phyloP scores from a whole-genome alignment of 2,329 filamentous ascomycete genomes.

The Clonostachys rosea region DNA sequence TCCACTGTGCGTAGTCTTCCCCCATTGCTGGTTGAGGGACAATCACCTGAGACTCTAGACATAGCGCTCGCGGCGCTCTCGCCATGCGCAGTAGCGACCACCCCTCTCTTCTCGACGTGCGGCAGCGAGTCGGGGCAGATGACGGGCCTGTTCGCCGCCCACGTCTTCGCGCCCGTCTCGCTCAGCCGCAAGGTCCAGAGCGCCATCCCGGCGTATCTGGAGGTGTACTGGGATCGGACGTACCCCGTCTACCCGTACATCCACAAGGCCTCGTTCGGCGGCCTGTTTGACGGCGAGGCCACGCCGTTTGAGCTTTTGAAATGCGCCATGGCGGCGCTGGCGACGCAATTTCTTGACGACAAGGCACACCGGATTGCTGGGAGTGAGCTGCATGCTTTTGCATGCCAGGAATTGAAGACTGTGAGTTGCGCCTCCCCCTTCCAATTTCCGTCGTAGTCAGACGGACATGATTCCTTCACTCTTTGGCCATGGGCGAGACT shows the following conservation, averaged over 20 bases:
- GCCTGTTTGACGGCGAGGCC: conserved; percentile 14
- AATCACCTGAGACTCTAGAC: conserved; percentile 44
- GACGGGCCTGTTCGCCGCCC: not conserved
- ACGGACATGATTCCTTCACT: not conserved
- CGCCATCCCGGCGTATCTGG: conserved; percentile 43
- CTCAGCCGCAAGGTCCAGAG: conserved; percentile 32
- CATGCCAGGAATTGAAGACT: conserved; percentile 41
- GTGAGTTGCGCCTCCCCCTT: conserved; percentile 30
- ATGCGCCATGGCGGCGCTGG: conserved; percentile 54
- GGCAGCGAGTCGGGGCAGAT: conserved; percentile 1
- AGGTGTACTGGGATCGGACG: conserved; percentile 48
- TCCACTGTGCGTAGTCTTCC: conserved; percentile 44
- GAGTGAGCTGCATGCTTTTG: conserved; percentile 44
- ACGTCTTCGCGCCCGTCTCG: conserved; percentile 12
- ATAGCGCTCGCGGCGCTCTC: conserved; percentile 34
- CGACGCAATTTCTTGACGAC: conserved; percentile 42
- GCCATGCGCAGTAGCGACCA: conserved; percentile 9
- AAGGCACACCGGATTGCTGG: conserved; percentile 45
- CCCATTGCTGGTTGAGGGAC: conserved; percentile 38
- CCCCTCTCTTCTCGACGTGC: not conserved
- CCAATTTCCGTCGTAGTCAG: conserved; percentile 1
- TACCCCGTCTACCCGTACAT: conserved; percentile 44
- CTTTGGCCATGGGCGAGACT: not conserved
- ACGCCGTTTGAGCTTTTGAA: conserved; percentile 36
- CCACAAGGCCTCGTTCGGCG: conserved; percentile 40